Conservation (phyloP, 2,329 filamentous ascomycete species). For the Cordyceps cateniannulata region DNA sequence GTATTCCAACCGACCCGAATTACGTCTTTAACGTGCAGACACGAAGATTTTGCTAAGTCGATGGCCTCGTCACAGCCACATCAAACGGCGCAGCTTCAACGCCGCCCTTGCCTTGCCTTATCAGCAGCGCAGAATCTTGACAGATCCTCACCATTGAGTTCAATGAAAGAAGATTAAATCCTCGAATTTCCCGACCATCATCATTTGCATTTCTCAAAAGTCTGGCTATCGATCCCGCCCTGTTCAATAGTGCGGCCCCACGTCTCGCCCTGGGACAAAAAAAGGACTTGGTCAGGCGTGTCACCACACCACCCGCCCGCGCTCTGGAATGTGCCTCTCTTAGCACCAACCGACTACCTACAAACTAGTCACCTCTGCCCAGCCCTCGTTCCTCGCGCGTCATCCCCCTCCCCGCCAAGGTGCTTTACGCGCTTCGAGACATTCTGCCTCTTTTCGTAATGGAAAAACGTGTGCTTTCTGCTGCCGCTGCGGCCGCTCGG, state of each 20-base stretch:
- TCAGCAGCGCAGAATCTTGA: background rate
- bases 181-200: background rate
- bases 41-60: too few relatives aligned
- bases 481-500: background rate
- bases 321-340: slow-evolving; percentile 22
- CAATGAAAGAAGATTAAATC: background rate
- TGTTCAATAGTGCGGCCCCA: slow-evolving; percentile 11
- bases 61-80: background rate
- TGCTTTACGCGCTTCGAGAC: slow-evolving; percentile 18
- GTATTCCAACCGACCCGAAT: too few relatives aligned
- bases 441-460: slow-evolving; percentile 27
- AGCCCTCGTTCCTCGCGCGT: slow-evolving; percentile 7
- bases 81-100: background rate
- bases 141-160: background rate
- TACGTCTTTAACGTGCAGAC: too few relatives aligned
- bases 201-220: background rate
- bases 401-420: background rate
- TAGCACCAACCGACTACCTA: background rate
- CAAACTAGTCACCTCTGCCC: background rate
- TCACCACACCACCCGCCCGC: slow-evolving; percentile 17
- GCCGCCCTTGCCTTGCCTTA: too few relatives aligned
- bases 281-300: background rate
- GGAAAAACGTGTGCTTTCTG: slow-evolving; percentile 16
- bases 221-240: slow-evolving; percentile 2
- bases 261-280: slow-evolving; percentile 20